These are phyloP conservation scores for Chloroidium sp. DNA, from an alignment of 163 green algal species.

Conservation along the genomic window DNA sequence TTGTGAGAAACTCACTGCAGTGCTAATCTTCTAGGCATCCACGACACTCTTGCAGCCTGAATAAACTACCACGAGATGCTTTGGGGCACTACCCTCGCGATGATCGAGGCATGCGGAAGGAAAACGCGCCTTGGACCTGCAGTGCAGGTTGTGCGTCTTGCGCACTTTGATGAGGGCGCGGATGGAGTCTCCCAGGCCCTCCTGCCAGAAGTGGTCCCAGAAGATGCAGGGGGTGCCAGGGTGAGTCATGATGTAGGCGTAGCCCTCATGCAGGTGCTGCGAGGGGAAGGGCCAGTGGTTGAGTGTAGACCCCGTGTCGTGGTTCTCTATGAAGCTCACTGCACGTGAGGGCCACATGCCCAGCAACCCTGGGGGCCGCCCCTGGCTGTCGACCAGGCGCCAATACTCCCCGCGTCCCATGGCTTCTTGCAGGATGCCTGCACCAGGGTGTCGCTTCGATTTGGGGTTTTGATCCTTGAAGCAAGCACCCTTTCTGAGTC, in stretches of 20 bases:
- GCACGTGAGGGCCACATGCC: constrained; percentile 83
- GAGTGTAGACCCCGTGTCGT: constrained; percentile 78
- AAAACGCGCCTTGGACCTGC: constrained; percentile 35
- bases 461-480: background rate
- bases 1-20: too few species aligned
- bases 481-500: background rate
- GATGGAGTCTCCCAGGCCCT: constrained; percentile 37
- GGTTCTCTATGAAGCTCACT: constrained; percentile 91
- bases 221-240: constrained; percentile 86
- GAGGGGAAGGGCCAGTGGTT: constrained; percentile 91
- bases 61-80: too few species aligned
- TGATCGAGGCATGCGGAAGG: background rate
- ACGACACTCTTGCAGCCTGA: background rate
- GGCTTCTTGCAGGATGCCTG: constrained; percentile 82
- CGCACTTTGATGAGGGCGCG: constrained; percentile 60
- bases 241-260: constrained; percentile 91
- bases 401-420: constrained; percentile 80
- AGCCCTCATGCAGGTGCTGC: constrained; percentile 68
- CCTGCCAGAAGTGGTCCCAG: constrained; percentile 57
- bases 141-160: constrained; percentile 52
- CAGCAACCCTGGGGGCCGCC: constrained; percentile 67
- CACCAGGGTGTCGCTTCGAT: background rate
- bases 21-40: too few species aligned
- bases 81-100: background rate
- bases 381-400: constrained; percentile 81